Evolutionary conservation across 768 basidiomycete species (phyloP).

Genomic region (Cubamyces lactineus): DNA sequence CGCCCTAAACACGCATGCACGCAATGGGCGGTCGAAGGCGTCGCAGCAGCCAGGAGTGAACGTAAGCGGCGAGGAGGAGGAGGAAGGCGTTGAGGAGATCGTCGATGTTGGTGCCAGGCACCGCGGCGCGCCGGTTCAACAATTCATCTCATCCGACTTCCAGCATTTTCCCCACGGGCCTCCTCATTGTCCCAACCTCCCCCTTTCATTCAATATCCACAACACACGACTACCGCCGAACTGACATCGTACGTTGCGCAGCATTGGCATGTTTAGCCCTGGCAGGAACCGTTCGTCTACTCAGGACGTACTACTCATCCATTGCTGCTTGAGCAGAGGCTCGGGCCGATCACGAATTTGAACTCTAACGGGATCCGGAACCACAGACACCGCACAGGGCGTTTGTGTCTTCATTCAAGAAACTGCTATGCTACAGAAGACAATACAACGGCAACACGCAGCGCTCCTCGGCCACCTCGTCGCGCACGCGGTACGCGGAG

Average conservation of each 20-base stretch:
- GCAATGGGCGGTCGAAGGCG: constrained; percentile 1
- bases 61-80: not conserved
- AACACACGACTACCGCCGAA: too few relatives aligned
- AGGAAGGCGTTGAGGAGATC: constrained; percentile 3
- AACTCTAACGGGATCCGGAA: too few relatives aligned
- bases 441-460: constrained; percentile 5
- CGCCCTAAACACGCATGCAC: constrained; percentile 10
- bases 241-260: too few relatives aligned
- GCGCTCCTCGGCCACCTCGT: constrained; percentile 2
- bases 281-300: not conserved
- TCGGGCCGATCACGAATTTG: too few relatives aligned
- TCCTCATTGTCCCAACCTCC: not conserved
- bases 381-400: constrained; percentile 7
- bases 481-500: not conserved
- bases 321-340: too few relatives aligned
- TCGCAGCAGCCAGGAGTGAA: not conserved
- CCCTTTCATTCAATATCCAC: not conserved
- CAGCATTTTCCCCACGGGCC: constrained; percentile 7
- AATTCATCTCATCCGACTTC: constrained; percentile 5
- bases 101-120: constrained; percentile 4
- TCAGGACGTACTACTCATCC: too few relatives aligned
- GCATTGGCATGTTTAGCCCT: too few relatives aligned
- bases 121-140: constrained; percentile 1
- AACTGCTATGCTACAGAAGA: constrained; percentile 11
- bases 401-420: constrained; percentile 13